These are phyloP conservation scores for Leccinum fibrillosum DNA, from an alignment of 768 basidiomycete genomes.

Conservation along the genomic window DNA sequence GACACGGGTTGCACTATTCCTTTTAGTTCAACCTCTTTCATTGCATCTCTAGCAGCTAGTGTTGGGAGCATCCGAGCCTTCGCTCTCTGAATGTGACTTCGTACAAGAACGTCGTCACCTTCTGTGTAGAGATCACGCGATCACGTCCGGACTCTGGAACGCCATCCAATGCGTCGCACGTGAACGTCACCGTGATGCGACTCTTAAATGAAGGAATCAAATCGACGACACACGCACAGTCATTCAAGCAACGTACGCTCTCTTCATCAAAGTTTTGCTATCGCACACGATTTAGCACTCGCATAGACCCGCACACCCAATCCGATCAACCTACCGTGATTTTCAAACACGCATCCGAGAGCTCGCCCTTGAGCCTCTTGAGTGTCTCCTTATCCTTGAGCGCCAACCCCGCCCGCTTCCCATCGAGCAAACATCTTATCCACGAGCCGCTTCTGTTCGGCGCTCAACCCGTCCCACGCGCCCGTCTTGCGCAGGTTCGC, in stretches of 20 bases:
- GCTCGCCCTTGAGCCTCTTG: slow-evolving; percentile 65
- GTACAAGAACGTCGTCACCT: too few relatives aligned
- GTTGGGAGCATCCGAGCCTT: too few relatives aligned
- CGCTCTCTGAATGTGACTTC: too few relatives aligned
- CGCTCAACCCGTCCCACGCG: slow-evolving; percentile 53
- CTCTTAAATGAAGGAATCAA: slow-evolving; percentile 40
- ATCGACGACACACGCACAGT: background rate
- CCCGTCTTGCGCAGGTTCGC: slow-evolving; percentile 63
- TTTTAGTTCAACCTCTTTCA: too few relatives aligned
- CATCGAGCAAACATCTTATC: slow-evolving; percentile 77
- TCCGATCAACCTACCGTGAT: slow-evolving; percentile 38
- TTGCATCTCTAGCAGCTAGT: too few relatives aligned
- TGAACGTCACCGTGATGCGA: slow-evolving; percentile 49
- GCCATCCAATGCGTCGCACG: slow-evolving; percentile 70
- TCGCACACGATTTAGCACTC: background rate
- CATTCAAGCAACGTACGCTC: slow-evolving; percentile 43
- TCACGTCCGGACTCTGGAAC: slow-evolving; percentile 45
- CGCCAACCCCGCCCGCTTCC: slow-evolving; percentile 72
- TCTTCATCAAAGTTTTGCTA: slow-evolving; percentile 81
- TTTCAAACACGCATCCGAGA: slow-evolving; percentile 68
- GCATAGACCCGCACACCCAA: background rate
- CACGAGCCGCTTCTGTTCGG: slow-evolving; percentile 69
- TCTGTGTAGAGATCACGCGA: too few relatives aligned
- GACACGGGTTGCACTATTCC: too few relatives aligned
- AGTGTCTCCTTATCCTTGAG: slow-evolving; percentile 58